Base-by-base conservation (phyloP, 108 stramenopile genomes). In the Seminavis robusta region DNA sequence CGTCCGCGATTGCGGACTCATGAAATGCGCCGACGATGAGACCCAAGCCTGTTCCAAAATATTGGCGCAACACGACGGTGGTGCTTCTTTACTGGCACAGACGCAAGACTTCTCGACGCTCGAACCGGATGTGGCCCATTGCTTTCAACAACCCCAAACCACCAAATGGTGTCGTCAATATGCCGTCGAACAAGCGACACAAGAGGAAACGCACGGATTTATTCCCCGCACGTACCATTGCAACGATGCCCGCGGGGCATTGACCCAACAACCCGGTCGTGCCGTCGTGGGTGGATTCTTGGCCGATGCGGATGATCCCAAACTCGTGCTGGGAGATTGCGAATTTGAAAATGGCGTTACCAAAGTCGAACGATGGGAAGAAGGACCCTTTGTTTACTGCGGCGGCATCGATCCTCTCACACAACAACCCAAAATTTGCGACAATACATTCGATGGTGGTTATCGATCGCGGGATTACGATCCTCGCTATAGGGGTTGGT, bases 121-220 rank as follows among this genome's bases (percentile, higher is more conserved):
- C 13, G 10, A 10, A 10, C 11, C 9, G 36, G 13, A 37, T 37
- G 36, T 13, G 13, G 36, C 36, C 11, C 11, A 37, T 11, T 37
- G 36, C 13, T 37, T 13, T 13, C 9, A 37, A 11, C 36, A 37
- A 13, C 11, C 9, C 36, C 9, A 55, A 10, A 10, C 36, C 36
- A 37, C 36, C 11, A 59, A 60, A 34, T 67, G 58, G 57, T 67
- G 66, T 39, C 47, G 11, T 15, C 13, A 58, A 21, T 67, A 67
- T 41, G 21, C 15, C 2, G 37, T 38, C 27, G n/a, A 47, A 27
- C 8, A 49, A 32, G 43, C 28, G n/a, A 3, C 42, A 11, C 41
- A 17, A 1, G 24, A 34, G 24, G 10, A 8, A 9, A n/a, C 20
- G 32, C 30, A 19, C 15, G 66, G 66, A 15, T 67, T 59, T 29